Evolutionary conservation across 2,329 filamentous ascomycete genomes (phyloP), one percentile per base, ranked within the genome.

Genomic region (Geosmithia putterillii): DNA sequence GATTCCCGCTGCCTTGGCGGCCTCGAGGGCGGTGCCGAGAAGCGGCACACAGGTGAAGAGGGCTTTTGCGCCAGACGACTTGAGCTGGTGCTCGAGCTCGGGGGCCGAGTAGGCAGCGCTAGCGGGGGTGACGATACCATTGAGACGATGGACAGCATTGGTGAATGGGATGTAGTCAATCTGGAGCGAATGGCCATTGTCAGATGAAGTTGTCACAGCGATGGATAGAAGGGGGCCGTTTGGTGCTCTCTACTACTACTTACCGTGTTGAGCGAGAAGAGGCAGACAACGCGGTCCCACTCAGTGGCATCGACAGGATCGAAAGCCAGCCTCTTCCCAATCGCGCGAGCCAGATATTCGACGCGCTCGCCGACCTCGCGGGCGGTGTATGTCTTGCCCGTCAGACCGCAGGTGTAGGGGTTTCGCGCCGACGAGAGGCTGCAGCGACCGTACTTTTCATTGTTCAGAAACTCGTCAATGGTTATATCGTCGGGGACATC

Each of bases 261-360:
- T 61, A 86, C 83, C 23, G 85, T 86, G 57, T 94, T 94, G 46
- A 88, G 62, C n/a, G 81, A 81, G 63, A 86, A 94, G 22, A 89
- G 66, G 4, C 71, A 81, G 40, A 86, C 67, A 20, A 89, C 83
- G 59, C 88, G 87, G 54, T 92, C 85, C 81, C 82, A 92, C 57
- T 89, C 83, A 0, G 76, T 76, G 12, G 82, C 85, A 45, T 77
- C 60, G 50, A 85, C 81, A 7, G 82, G 77, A 39, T 71, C 60
- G 72, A 85, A 88, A 38, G 76, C 79, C 46, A 92, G 71, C 48
- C 85, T 77, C 56, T 83, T 79, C 36, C 74, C 73, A 28, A 94
- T 64, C 19, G 75, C 81, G 45, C 81, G 74, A 15, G 86, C 74
- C 19, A 92, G 69, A 43, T 66, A 69, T 22, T 86, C 79, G 9